These are phyloP conservation scores for Penicillium sp. DNA, from an alignment of 2,329 filamentous ascomycete species.

Conservation along the genomic window DNA sequence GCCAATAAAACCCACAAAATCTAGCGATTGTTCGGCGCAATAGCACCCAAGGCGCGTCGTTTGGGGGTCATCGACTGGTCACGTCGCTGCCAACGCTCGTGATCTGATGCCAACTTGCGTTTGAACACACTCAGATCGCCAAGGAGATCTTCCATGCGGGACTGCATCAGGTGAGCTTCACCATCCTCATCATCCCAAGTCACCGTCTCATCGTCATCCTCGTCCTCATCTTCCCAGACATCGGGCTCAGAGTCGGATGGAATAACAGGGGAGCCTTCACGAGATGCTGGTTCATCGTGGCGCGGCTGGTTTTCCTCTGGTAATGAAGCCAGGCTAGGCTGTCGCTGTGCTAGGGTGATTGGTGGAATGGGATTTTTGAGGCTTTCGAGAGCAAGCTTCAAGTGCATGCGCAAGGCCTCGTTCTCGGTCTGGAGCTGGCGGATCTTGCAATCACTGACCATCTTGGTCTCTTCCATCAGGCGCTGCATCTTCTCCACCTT, in stretches of 20 bases:
- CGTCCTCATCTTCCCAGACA: constrained; percentile 51
- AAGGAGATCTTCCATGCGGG: constrained; percentile 81
- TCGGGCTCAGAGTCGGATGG: constrained; percentile 31
- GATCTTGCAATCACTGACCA: constrained; percentile 93
- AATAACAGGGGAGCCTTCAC: constrained; percentile 25
- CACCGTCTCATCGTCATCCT: constrained; percentile 54
- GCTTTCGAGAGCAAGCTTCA: constrained; percentile 81
- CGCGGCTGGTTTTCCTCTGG: constrained; percentile 60
- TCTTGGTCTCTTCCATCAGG: constrained; percentile 90
- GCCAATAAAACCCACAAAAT: constrained; percentile 6
- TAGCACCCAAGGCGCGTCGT: constrained; percentile 32
- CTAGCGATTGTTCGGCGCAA: constrained; percentile 31
- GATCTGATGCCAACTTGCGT: constrained; percentile 81
- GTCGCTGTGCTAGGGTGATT: constrained; percentile 36
- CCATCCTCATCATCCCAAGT: constrained; percentile 45
- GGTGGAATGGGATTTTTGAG: constrained; percentile 85
- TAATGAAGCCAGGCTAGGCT: constrained; percentile 38
- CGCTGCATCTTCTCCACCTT: constrained; percentile 88
- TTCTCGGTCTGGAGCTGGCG: constrained; percentile 86
- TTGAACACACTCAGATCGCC: constrained; percentile 78
- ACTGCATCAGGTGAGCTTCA: constrained; percentile 67
- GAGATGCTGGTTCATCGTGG: constrained; percentile 37
- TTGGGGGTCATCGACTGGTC: constrained; percentile 24
- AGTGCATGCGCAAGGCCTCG: constrained; percentile 80
- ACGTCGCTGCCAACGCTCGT: constrained; percentile 39